Evolutionary conservation across 768 basidiomycete genomes (phyloP).

Genomic region (Termitomyces sp.): DNA sequence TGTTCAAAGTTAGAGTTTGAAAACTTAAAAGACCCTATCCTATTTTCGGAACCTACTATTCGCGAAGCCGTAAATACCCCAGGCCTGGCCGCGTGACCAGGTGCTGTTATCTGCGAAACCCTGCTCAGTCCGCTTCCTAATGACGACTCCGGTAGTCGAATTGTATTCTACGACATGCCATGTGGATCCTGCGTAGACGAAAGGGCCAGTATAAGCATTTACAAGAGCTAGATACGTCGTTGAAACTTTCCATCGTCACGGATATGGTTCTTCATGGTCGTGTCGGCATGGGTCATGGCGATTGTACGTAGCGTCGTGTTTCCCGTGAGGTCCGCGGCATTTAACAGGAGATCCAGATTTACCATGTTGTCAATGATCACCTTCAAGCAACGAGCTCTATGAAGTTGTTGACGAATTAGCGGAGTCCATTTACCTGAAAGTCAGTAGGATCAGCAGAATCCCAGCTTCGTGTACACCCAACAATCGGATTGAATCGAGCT

Average conservation of each 20-base stretch:
- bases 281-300: constrained; percentile 60
- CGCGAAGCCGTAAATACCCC: constrained; percentile 67
- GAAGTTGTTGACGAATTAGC: not conserved
- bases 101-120: constrained; percentile 64
- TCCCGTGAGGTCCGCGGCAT: constrained; percentile 49
- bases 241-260: constrained; percentile 47
- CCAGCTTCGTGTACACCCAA: constrained; percentile 71
- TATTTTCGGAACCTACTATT: constrained; percentile 42
- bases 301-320: constrained; percentile 58
- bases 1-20: constrained; percentile 16
- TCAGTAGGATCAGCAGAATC: constrained; percentile 42
- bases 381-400: constrained; percentile 18
- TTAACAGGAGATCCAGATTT: constrained; percentile 68
- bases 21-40: not conserved
- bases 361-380: constrained; percentile 83
- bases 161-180: constrained; percentile 69
- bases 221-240: not conserved
- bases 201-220: not conserved
- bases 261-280: constrained; percentile 64
- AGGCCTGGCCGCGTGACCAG: constrained; percentile 71
- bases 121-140: constrained; percentile 51
- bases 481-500: constrained; percentile 50
- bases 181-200: constrained; percentile 31
- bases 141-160: constrained; percentile 57
- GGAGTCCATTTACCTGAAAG: constrained; percentile 27